These are phyloP conservation scores for Vaccinium vitisidaea DNA, from an alignment of 148 eudicot genomes.

Conservation along the genomic window DNA sequence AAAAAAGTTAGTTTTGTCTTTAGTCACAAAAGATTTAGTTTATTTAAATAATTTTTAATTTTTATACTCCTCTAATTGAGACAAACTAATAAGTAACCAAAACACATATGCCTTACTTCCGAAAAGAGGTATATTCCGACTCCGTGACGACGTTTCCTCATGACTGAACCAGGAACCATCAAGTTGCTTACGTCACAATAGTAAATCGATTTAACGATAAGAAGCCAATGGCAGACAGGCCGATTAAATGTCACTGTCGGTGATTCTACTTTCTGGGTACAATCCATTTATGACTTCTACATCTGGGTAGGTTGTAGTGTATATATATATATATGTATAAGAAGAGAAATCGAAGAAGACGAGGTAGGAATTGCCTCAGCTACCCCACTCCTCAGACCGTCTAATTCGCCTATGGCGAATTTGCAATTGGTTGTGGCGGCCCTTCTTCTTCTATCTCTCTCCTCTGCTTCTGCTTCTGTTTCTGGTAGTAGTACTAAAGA, in stretches of 20 bases:
- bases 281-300: not conserved
- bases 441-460: not conserved
- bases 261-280: not conserved
- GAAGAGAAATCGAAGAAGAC: not conserved
- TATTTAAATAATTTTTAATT: no score
- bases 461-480: not conserved
- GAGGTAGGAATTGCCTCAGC: not conserved
- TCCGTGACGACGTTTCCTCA: not conserved
- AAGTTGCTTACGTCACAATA: not conserved
- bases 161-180: not conserved
- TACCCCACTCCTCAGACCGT: not conserved
- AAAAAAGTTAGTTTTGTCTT: no score
- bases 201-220: not conserved
- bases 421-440: not conserved
- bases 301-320: not conserved
- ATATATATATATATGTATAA: no score
- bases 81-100: no score
- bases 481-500: not conserved
- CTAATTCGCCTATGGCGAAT: not conserved
- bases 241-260: not conserved
- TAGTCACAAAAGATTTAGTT: no score
- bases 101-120: no score
- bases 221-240: not conserved
- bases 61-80: no score
- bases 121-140: not conserved